phyloP scores from a whole-genome alignment of 257 asterid species.

The Nicotiana knightiana region DNA sequence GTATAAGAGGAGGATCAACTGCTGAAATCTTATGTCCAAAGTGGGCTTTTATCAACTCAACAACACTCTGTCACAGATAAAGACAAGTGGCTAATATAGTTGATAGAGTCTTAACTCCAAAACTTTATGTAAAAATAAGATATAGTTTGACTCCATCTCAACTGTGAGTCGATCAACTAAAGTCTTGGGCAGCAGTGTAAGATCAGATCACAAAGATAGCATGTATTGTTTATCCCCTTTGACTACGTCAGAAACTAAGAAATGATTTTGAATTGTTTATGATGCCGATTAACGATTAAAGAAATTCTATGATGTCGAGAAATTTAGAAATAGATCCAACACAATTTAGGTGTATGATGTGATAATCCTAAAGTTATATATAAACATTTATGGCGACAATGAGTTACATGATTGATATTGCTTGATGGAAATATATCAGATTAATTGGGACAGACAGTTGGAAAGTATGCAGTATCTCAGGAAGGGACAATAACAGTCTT shows the following conservation, averaged over 20 bases:
- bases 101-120: neutral
- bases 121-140: neutral
- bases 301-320: neutral
- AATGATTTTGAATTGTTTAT: neutral
- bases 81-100: neutral
- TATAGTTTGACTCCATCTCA: neutral
- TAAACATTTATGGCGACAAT: too few species aligned
- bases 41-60: constrained; percentile 78
- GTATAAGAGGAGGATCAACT: constrained; percentile 53
- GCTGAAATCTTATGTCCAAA: constrained; percentile 59
- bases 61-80: constrained; percentile 55
- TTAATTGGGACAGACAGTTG: neutral
- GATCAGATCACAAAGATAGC: neutral
- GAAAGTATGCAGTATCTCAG: neutral
- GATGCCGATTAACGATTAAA: neutral
- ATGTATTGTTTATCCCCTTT: neutral
- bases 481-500: neutral
- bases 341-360: neutral
- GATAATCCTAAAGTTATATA: too few species aligned
- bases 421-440: neutral
- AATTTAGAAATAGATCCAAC: neutral
- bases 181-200: neutral
- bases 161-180: neutral
- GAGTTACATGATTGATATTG: neutral
- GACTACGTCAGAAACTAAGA: neutral